These are phyloP conservation scores for Dissophora globulifera DNA, from an alignment of 192 early-diverging fungal species.

Conservation along the genomic window DNA sequence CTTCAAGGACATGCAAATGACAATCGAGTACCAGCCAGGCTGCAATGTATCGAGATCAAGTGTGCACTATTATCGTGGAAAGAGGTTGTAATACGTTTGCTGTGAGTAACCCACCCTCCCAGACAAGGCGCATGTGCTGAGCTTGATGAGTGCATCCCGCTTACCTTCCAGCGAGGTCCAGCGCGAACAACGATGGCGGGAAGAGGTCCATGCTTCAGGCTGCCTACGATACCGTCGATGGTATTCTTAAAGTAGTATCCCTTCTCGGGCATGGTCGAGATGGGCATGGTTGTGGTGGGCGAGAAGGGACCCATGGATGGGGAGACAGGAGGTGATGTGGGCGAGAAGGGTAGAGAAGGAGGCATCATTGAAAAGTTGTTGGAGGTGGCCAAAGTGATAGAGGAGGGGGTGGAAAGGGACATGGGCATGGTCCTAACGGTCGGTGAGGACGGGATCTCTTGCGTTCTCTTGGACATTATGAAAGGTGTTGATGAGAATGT, in stretches of 20 bases:
- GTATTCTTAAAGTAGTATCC: conserved; percentile 19
- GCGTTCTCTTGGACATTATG: neutral
- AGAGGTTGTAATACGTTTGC: too few species aligned
- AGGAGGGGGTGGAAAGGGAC: neutral
- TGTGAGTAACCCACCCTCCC: too few species aligned
- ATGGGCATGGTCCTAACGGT: neutral
- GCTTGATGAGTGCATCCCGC: too few species aligned
- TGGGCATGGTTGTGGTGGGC: neutral
- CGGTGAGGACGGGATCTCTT: neutral
- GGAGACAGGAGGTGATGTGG: neutral
- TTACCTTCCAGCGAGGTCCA: conserved; percentile 20
- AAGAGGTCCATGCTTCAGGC: conserved; percentile 5
- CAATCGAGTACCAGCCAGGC: conserved; percentile 24
- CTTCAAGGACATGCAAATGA: conserved; percentile 17
- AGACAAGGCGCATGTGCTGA: too few species aligned
- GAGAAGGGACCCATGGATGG: neutral
- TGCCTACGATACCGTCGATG: conserved; percentile 7
- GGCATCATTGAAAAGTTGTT: neutral
- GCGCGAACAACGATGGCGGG: conserved; percentile 14
- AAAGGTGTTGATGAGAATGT: neutral
- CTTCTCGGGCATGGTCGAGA: conserved; percentile 1
- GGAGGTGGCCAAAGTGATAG: neutral
- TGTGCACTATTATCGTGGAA: conserved; percentile 8
- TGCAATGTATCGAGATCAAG: conserved; percentile 4
- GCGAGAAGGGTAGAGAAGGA: neutral